Base-by-base conservation (phyloP, 1,139 yeast genomes). In the Wickerhamomyces sp. region DNA sequence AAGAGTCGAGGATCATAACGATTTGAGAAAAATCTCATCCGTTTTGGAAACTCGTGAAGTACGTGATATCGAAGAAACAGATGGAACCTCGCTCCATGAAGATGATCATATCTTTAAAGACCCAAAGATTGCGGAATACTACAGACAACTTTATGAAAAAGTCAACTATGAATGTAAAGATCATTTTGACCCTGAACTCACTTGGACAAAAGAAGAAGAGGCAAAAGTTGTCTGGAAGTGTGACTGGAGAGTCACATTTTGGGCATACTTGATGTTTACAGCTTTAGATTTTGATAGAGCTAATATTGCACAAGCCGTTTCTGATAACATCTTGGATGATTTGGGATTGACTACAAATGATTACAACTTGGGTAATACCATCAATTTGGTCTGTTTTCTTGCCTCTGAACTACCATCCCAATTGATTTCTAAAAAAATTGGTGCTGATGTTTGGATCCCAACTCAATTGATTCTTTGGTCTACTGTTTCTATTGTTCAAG, bases 361-460 rank as follows among this genome's bases (percentile, higher is more conserved):
- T 37, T 72, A 67, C 52, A 75, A 75, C 46, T 48, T 56, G 19
- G 78, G 75, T 5, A 65, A 62, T 41, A 71, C 76, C 12, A 56
- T 72, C 26, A 64, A 64, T 37, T 57, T 64, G 35, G 56, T 68
- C 9, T 57, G 69, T 30, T 75, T 74, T 48, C 52, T 75, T 36
- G 49, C 54, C n/a, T 70, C 75, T 12, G 80, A 75, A 49, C 54
- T 75, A 15, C 80, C 80, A 0, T 73, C 79, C 1, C 78, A 73
- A 48, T 55, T 74, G 45, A 46, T 74, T 14, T 67, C 77, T 9
- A 74, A 75, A 47, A 63, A 59, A 36, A 36, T 74, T 19, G 81
- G 80, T 6, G 68, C 76, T 5, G 78, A 73, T 48, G 45, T 64
- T 28, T 75, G 75, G 68, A 64, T 74, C 32, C 81, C 81, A 1